These are phyloP conservation scores for Penicillium soppii DNA, from an alignment of 495 filamentous ascomycete species.

Conservation along the genomic window DNA sequence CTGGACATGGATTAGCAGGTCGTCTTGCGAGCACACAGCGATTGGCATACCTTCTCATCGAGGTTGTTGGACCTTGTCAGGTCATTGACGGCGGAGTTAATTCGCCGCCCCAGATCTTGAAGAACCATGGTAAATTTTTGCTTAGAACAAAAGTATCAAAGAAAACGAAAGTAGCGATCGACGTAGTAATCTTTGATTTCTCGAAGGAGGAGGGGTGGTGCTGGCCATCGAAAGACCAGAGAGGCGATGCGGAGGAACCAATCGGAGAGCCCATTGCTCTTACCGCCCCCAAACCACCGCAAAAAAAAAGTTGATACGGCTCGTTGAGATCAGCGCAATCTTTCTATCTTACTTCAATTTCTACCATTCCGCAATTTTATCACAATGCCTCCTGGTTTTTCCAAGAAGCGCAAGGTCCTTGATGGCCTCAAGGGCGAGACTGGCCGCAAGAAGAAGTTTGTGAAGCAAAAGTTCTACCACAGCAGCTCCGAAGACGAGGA, in stretches of 20 bases:
- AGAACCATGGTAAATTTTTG: conserved; percentile 74
- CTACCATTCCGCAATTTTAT: conserved; percentile 9
- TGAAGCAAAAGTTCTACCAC: conserved; percentile 69
- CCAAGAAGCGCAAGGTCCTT: conserved; percentile 61
- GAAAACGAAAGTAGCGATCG: conserved; percentile 6
- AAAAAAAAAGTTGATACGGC: conserved; percentile 32
- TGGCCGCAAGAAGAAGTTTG: conserved; percentile 64
- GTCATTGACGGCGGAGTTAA: conserved; percentile 94
- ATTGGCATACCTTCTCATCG: conserved; percentile 79
- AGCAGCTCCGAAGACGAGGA: conserved; percentile 65
- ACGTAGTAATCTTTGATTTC: conserved; percentile 3
- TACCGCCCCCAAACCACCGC: conserved; percentile 22
- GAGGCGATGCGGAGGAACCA: conserved; percentile 33
- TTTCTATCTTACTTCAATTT: conserved; percentile 6
- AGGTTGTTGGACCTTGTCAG: conserved; percentile 87
- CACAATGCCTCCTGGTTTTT: conserved; percentile 40
- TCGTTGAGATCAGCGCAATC: conserved; percentile 6
- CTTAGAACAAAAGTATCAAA: conserved; percentile 1
- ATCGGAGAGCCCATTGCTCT: conserved; percentile 33
- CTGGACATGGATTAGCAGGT: conserved; percentile 43
- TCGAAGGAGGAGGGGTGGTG: conserved; percentile 23
- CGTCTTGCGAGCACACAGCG: conserved; percentile 3
- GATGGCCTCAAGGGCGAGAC: conserved; percentile 55
- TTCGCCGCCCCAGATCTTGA: conserved; percentile 96
- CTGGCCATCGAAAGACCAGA: conserved; percentile 22